Conservation (phyloP, 2,329 filamentous ascomycete species). For the Trichoderma pleuroti region DNA sequence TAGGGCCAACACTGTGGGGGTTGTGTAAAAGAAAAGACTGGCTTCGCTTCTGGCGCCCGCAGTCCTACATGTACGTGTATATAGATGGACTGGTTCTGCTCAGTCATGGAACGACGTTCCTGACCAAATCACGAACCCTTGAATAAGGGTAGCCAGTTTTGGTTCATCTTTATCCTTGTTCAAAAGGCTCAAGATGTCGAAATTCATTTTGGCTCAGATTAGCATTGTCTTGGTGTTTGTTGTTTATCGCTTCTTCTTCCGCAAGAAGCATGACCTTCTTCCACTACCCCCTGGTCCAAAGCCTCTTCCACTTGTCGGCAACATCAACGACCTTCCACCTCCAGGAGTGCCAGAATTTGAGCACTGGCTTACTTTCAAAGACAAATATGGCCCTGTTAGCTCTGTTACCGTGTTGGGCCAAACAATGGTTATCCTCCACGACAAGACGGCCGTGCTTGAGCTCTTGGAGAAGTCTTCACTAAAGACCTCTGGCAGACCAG, state of each 20-base stretch:
- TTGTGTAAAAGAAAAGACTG: background rate
- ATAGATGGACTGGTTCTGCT: background rate
- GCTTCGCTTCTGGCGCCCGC: background rate
- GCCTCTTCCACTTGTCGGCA: constrained; percentile 43
- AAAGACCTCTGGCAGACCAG: constrained; percentile 13
- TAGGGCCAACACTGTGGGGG: background rate
- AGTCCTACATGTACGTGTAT: background rate
- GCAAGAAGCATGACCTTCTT: background rate
- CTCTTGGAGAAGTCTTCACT: constrained; percentile 2
- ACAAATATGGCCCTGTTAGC: constrained; percentile 26
- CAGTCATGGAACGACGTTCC: background rate
- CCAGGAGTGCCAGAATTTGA: constrained; percentile 30
- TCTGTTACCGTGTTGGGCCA: constrained; percentile 14
- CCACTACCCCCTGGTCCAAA: constrained; percentile 30
- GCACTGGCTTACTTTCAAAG: constrained; percentile 37
- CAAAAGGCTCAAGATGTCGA: background rate
- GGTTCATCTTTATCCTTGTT: background rate
- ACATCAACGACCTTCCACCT: constrained; percentile 43
- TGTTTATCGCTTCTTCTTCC: constrained; percentile 1
- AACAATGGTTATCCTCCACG: constrained; percentile 17
- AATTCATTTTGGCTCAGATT: background rate
- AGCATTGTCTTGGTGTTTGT: background rate
- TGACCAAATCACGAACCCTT: background rate
- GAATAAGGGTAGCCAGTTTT: background rate
- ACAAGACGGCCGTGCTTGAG: background rate